Percentiles rank a stretch among this genome's conserved stretches.
These are phyloP conservation scores for Solanum acaule DNA, from an alignment of 257 asterid species.

Conservation along the genomic window DNA sequence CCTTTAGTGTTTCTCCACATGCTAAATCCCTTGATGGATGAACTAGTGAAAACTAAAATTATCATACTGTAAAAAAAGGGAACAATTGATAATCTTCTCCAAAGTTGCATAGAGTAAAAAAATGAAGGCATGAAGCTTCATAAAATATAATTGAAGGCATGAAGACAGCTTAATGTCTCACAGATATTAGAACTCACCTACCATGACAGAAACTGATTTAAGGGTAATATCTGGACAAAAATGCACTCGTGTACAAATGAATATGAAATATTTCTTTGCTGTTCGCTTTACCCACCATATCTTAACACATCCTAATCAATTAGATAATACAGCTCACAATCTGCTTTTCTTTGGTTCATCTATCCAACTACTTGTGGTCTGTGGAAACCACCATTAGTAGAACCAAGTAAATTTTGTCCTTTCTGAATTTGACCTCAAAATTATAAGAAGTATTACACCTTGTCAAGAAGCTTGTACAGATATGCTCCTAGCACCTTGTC, in stretches of 20 bases:
- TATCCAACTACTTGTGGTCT: not conserved
- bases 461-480: not conserved
- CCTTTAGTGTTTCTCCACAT: slow-evolving; percentile 4
- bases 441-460: not conserved
- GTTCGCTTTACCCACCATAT: not conserved
- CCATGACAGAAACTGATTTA: not conserved
- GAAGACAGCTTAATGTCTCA: not conserved
- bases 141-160: not conserved
- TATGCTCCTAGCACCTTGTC: not conserved
- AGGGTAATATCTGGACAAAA: not conserved
- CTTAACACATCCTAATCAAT: not conserved
- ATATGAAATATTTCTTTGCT: not conserved
- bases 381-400: not conserved
- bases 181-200: not conserved
- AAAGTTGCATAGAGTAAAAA: not conserved
- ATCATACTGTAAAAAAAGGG: not conserved
- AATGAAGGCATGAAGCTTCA: not conserved
- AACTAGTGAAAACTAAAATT: slow-evolving; percentile 5
- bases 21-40: slow-evolving; percentile 14
- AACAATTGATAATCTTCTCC: not conserved
- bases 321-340: not conserved
- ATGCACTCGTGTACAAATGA: slow-evolving; percentile 1
- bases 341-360: not conserved
- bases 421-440: not conserved
- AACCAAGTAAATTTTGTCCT: not conserved